Conservation (phyloP, 1,284 basidiomycete genomes). For the Heterobasidion occidentale region DNA sequence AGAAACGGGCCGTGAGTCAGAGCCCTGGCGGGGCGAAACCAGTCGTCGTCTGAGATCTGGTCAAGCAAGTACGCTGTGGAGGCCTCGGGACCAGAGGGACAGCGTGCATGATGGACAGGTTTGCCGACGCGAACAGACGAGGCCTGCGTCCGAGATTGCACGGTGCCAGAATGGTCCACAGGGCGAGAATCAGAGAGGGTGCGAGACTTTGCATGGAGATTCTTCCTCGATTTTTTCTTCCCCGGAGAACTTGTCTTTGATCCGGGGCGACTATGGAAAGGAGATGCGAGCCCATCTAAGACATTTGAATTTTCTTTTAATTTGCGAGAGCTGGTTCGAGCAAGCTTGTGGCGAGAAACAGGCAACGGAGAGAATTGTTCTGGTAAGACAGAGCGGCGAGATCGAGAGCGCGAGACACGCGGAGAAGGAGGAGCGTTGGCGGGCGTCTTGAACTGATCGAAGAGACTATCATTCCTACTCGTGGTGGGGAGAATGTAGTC, state of each 20-base stretch:
- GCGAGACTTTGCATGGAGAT: conserved; percentile 22
- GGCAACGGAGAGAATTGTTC: conserved; percentile 35
- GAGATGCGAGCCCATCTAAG: conserved; percentile 23
- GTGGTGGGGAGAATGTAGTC: conserved; percentile 7
- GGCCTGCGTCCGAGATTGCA: conserved; percentile 17
- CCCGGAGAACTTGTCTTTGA: conserved; percentile 36
- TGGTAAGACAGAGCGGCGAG: conserved; percentile 8
- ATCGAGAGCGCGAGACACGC: conserved; percentile 12
- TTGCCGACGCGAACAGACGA: conserved; percentile 15
- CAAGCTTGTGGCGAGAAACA: conserved; percentile 31
- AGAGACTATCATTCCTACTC: conserved; percentile 5
- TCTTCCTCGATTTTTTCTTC: conserved; percentile 11
- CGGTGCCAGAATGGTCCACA: neutral
- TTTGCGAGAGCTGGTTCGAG: conserved; percentile 35
- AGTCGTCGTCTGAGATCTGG: conserved; percentile 16
- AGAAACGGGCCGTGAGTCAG: conserved; percentile 14
- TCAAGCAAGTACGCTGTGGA: conserved; percentile 11
- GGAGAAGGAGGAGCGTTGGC: conserved; percentile 13
- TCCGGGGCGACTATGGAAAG: conserved; percentile 32
- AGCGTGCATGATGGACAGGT: conserved; percentile 17
- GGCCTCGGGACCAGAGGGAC: neutral
- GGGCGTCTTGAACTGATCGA: conserved; percentile 4
- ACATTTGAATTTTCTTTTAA: conserved; percentile 36
- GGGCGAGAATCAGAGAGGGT: conserved; percentile 21
- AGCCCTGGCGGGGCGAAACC: conserved; percentile 22